These are phyloP conservation scores for Conticribra guillardii DNA, from an alignment of 108 stramenopile genomes.

Conservation along the genomic window DNA sequence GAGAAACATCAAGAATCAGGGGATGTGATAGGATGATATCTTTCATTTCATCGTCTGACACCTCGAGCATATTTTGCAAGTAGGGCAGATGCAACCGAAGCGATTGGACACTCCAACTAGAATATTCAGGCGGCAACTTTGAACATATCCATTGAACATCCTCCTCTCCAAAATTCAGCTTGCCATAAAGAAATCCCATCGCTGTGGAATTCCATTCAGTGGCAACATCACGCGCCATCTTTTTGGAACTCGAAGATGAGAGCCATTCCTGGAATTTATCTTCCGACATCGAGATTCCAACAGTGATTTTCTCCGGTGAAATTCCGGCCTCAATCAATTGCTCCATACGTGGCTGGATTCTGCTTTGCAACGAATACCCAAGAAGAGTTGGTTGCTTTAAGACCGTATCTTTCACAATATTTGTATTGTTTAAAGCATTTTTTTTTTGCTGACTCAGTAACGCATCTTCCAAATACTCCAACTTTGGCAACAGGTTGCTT, in stretches of 20 bases:
- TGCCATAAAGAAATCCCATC: slow-evolving; percentile 11
- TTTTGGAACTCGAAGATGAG: slow-evolving; percentile 23
- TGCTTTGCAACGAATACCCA: slow-evolving; percentile 76
- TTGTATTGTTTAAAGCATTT: slow-evolving; percentile 2
- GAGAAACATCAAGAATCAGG: slow-evolving; percentile 24
- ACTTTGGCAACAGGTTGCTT: slow-evolving; percentile 68
- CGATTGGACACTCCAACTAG: background rate
- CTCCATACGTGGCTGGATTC: slow-evolving; percentile 75
- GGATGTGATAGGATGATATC: slow-evolving; percentile 13
- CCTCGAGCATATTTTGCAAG: slow-evolving; percentile 9
- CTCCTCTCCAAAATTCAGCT: slow-evolving; percentile 13
- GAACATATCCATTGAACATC: slow-evolving; percentile 17
- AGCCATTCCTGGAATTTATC: slow-evolving; percentile 71
- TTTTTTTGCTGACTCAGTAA: slow-evolving; percentile 32
- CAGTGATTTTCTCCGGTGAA: slow-evolving; percentile 58
- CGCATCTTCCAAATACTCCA: slow-evolving; percentile 58
- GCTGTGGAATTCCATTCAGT: slow-evolving; percentile 16
- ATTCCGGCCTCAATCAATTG: slow-evolving; percentile 51
- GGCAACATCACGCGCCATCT: background rate
- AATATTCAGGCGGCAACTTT: slow-evolving; percentile 1
- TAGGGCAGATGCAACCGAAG: slow-evolving; percentile 16
- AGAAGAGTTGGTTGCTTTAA: slow-evolving; percentile 69
- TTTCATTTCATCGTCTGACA: slow-evolving; percentile 17
- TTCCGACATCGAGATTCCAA: slow-evolving; percentile 73
- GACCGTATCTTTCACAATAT: slow-evolving; percentile 46